phyloP scores from a whole-genome alignment of 2,329 filamentous ascomycete genomes.

The Helotiales sp. region DNA sequence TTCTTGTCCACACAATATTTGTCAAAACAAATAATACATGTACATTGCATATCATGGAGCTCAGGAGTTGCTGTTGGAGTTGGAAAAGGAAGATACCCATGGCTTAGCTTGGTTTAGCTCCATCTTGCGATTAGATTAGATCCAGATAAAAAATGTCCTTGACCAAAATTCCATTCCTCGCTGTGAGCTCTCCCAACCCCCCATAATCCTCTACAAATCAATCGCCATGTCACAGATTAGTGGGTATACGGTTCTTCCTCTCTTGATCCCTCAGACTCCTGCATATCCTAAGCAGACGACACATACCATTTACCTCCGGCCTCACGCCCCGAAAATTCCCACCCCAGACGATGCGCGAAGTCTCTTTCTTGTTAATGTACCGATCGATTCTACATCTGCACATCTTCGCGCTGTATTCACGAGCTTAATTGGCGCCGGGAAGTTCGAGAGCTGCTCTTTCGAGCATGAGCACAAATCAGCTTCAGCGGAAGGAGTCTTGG shows the following conservation, averaged over 20 bases:
- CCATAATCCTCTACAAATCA: not conserved
- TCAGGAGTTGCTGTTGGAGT: slow-evolving; percentile 25
- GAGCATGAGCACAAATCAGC: slow-evolving; percentile 52
- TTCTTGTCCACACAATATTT: not conserved
- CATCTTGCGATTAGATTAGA: slow-evolving; percentile 23
- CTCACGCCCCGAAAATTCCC: slow-evolving; percentile 77
- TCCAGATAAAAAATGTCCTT: slow-evolving; percentile 20
- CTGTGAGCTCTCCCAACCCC: not conserved
- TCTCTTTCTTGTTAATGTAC: slow-evolving; percentile 88
- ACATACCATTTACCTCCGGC: slow-evolving; percentile 86
- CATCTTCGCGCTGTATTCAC: slow-evolving; percentile 78
- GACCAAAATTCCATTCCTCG: not conserved
- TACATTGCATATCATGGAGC: slow-evolving; percentile 14
- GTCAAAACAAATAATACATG: not conserved
- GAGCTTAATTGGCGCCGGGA: slow-evolving; percentile 70
- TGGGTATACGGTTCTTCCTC: slow-evolving; percentile 33
- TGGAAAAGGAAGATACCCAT: slow-evolving; percentile 15
- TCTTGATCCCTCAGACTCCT: slow-evolving; percentile 42
- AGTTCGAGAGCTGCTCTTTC: slow-evolving; percentile 78
- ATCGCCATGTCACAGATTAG: slow-evolving; percentile 27
- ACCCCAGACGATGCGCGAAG: slow-evolving; percentile 73
- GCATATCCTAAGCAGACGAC: slow-evolving; percentile 62
- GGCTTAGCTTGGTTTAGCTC: slow-evolving; percentile 19
- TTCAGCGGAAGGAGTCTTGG: not conserved
- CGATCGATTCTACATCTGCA: slow-evolving; percentile 75